Conservation (phyloP, 495 filamentous ascomycete genomes). For the Talaromyces ruber region DNA sequence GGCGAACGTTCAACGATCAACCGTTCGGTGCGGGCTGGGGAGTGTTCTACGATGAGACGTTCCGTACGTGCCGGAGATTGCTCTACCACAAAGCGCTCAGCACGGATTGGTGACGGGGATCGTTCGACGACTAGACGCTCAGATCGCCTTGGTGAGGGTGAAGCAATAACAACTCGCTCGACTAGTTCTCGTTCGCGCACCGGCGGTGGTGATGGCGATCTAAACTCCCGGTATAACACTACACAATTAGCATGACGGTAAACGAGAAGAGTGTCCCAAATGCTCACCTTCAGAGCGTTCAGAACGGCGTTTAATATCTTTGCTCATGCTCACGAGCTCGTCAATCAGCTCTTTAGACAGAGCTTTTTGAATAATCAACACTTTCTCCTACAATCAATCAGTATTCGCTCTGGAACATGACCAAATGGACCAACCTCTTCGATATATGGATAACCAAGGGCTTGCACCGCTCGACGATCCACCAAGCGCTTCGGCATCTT, state of each 20-base stretch:
- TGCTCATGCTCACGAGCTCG: constrained; percentile 72
- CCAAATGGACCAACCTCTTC: constrained; percentile 54
- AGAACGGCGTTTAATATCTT: constrained; percentile 42
- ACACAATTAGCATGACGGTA: constrained; percentile 15
- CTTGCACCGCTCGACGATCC: constrained; percentile 66
- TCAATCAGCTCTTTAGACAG: constrained; percentile 86
- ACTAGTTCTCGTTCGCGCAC: constrained; percentile 3
- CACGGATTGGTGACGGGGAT: not conserved
- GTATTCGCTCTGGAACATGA: not conserved
- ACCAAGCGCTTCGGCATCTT: constrained; percentile 71
- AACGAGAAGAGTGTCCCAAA: constrained; percentile 17
- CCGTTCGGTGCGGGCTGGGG: not conserved
- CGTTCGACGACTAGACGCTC: not conserved
- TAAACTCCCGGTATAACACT: constrained; percentile 11
- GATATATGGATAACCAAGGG: constrained; percentile 76
- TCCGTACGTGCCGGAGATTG: not conserved
- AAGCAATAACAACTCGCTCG: constrained; percentile 3
- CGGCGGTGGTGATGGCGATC: constrained; percentile 1
- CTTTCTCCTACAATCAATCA: constrained; percentile 49
- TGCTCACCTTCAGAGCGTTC: constrained; percentile 26
- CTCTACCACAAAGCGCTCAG: not conserved
- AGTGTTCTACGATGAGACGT: not conserved
- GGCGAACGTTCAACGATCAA: constrained; percentile 4
- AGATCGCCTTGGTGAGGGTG: not conserved
- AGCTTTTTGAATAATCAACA: constrained; percentile 69